Evolutionary conservation across 495 filamentous ascomycete species (phyloP), one percentile per base, ranked within the genome.

Genomic region (Geopyxis carbonaria): DNA sequence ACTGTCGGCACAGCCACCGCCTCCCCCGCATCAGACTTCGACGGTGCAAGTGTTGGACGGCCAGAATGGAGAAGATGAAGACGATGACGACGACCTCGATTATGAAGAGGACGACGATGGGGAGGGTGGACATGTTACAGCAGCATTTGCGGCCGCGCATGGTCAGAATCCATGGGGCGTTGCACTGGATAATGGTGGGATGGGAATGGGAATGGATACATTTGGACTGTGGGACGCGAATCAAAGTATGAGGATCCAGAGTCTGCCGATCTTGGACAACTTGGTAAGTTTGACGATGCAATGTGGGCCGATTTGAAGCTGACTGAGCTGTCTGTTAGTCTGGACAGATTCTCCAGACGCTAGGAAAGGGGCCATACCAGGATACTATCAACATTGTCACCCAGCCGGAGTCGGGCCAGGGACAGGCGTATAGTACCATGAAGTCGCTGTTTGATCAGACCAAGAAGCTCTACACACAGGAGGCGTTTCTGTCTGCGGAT

Each of bases 371-470:
- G 4, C 65, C 65, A 24, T 81, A 78, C 37, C 61, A 68, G 40
- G 80, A 91, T 42, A 80, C 84, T 20, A 68, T 82, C 11, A 70
- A 68, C 13, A 75, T 84, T 34, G 67, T 83, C n/a, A 73, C 74
- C 0, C 68, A 80, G 22, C 64, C 68, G 6, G 73, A 82, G 2
- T 81, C 78, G 8, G 80, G 84, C 33, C 72, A 80, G 41, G 71
- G 78, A 5, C 78, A 78, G 53, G 75, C 80, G n/a, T 94, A 91
- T 58, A 65, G 68, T 4, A 75, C 76, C 5, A 69, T 93, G 50
- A 79, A 80, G 52, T 70, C 72, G 2, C 67, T 86, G 1, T 92
- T 93, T 46, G 75, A 85, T 40, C 69, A 80, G 34, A 80, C 81
- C 3, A 83, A 86, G 50, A 72, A 73, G 42, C 67, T 82, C 2